Evolutionary conservation across 2,329 filamentous ascomycete species (phyloP).

Genomic region (Fusarium napiforme): DNA sequence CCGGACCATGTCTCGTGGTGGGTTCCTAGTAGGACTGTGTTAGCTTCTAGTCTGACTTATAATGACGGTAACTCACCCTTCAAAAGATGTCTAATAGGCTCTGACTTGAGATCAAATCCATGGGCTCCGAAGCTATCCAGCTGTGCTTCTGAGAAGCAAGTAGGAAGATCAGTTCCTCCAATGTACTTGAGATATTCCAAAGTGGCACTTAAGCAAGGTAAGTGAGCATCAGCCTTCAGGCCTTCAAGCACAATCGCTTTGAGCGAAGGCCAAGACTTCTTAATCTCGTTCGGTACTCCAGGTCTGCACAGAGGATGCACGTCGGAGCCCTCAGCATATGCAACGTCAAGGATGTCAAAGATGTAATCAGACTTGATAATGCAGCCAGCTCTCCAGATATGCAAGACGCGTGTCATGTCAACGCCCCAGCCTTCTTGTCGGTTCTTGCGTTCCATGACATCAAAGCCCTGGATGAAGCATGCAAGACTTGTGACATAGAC

Average conservation of each 20-base stretch:
- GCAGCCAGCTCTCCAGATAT: constrained; percentile 76
- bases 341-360: constrained; percentile 64
- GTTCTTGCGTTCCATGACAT: constrained; percentile 70
- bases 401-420: constrained; percentile 61
- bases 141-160: constrained; percentile 76
- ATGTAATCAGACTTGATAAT: constrained; percentile 77
- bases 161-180: constrained; percentile 69
- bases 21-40: not conserved
- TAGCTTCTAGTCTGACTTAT: not conserved
- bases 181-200: constrained; percentile 76
- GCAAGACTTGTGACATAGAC: constrained; percentile 70
- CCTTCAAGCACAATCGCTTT: constrained; percentile 67
- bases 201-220: constrained; percentile 68
- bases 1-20: constrained; percentile 13
- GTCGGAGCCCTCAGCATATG: constrained; percentile 54
- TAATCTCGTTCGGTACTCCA: constrained; percentile 60
- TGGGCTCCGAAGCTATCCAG: constrained; percentile 78
- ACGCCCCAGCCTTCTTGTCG: constrained; percentile 69
- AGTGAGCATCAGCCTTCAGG: constrained; percentile 66
- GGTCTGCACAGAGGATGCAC: constrained; percentile 44
- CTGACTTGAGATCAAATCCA: constrained; percentile 21
- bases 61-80: not conserved
- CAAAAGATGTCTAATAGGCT: constrained; percentile 5
- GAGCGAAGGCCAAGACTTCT: constrained; percentile 59
- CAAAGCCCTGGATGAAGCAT: constrained; percentile 73